Evolutionary conservation across 805 yeast species (phyloP).

Genomic region (Yarrowia divulgata): DNA sequence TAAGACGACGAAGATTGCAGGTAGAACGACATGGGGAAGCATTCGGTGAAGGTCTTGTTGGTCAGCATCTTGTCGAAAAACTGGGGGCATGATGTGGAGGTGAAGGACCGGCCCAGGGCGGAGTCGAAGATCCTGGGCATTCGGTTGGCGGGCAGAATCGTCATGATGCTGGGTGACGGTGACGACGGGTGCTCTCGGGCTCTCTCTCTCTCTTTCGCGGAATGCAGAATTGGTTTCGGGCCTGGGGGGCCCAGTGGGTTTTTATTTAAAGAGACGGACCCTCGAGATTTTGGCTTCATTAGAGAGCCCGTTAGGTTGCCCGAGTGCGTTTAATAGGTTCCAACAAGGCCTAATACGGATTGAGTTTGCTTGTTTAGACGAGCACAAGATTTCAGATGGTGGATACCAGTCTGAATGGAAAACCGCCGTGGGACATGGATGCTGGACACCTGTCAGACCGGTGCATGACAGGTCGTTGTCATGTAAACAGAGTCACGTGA

Average conservation of each 20-base stretch:
- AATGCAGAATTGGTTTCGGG: neutral
- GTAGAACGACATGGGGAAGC: constrained; percentile 49
- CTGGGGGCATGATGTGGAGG: constrained; percentile 45
- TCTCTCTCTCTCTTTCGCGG: too few relatives aligned
- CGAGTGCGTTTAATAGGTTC: constrained; percentile 23
- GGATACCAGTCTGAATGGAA: neutral
- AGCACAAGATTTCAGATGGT: neutral
- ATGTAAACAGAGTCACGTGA: neutral
- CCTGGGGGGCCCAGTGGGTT: constrained; percentile 2
- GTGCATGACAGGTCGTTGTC: neutral
- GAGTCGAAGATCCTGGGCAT: constrained; percentile 48
- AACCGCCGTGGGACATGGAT: too few relatives aligned
- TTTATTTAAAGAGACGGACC: neutral
- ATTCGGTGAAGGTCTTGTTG: constrained; percentile 44
- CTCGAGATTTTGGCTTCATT: neutral
- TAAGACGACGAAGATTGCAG: constrained; percentile 48
- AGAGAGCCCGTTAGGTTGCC: neutral
- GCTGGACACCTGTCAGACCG: neutral
- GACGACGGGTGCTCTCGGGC: neutral
- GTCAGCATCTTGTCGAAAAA: constrained; percentile 46
- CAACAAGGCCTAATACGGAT: neutral
- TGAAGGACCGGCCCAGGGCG: constrained; percentile 47
- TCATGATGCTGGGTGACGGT: neutral
- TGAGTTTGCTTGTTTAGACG: neutral
- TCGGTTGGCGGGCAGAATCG: constrained; percentile 20